Evolutionary conservation across 129 eudicot species (phyloP).

Genomic region (Pittosporum tobira): DNA sequence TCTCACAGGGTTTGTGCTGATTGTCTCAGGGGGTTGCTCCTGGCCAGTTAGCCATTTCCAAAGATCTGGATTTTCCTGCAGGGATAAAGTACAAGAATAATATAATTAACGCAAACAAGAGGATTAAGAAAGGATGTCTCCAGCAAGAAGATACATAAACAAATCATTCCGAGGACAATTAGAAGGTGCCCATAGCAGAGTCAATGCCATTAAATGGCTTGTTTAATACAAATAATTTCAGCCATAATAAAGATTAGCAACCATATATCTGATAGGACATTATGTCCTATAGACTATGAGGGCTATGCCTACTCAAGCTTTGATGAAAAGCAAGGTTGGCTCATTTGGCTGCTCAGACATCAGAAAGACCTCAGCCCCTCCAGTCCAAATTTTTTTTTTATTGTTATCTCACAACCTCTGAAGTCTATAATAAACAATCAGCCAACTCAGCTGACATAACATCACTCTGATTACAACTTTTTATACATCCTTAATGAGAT

Average conservation of each 20-base stretch:
- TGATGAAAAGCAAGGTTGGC: no score
- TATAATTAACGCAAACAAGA: neutral
- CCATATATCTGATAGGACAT: neutral
- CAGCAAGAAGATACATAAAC: neutral
- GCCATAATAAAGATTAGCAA: neutral
- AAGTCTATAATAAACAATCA: neutral
- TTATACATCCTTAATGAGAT: no score
- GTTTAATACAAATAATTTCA: neutral
- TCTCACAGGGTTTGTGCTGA: conserved; percentile 62
- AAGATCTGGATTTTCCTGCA: conserved; percentile 94
- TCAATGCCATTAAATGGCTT: neutral
- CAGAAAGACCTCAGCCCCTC: no score
- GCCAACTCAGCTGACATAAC: neutral
- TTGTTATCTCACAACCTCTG: neutral
- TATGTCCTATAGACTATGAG: no score
- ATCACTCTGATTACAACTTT: neutral
- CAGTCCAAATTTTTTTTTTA: neutral
- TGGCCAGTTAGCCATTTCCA: conserved; percentile 96
- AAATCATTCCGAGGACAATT: neutral
- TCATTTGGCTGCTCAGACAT: no score
- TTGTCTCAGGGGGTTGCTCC: conserved; percentile 75
- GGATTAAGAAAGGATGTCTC: neutral
- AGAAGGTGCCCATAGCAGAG: neutral
- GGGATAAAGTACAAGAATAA: neutral
- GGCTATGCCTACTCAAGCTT: no score